These are phyloP conservation scores for Suillus ampliporus DNA, from an alignment of 768 basidiomycete genomes.

Conservation along the genomic window DNA sequence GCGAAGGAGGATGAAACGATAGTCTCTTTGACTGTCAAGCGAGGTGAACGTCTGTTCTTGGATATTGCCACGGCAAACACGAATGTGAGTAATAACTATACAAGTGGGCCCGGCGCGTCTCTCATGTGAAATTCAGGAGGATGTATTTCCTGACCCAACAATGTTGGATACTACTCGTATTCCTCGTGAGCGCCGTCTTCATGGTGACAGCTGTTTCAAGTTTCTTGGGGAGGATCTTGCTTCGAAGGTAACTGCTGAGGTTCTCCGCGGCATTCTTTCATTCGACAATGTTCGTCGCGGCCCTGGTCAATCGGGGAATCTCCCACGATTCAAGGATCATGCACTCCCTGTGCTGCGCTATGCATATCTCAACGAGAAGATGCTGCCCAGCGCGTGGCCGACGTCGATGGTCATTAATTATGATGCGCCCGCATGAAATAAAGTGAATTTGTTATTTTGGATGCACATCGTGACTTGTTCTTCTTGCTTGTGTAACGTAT, in stretches of 20 bases:
- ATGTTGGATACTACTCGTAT: conserved; percentile 50
- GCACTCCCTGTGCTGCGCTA: conserved; percentile 54
- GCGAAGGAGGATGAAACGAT: conserved; percentile 52
- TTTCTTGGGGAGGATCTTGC: conserved; percentile 60
- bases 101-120: not conserved
- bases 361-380: conserved; percentile 59
- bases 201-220: conserved; percentile 54
- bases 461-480: no score
- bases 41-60: conserved; percentile 64
- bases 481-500: no score
- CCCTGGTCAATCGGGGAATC: conserved; percentile 67
- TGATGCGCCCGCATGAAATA: conserved; percentile 31
- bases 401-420: conserved; percentile 63
- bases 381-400: conserved; percentile 68
- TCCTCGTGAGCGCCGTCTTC: conserved; percentile 52
- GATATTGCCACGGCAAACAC: conserved; percentile 60
- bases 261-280: conserved; percentile 67
- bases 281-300: conserved; percentile 65
- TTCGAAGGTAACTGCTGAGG: conserved; percentile 62
- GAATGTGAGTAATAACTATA: conserved; percentile 51
- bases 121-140: conserved; percentile 41
- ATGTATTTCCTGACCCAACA: conserved; percentile 55
- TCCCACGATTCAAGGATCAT: conserved; percentile 60
- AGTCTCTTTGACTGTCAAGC: conserved; percentile 46
- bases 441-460: conserved; percentile 8